Conservation (phyloP, 2,329 filamentous ascomycete species). For the Beauveria bassiana region DNA sequence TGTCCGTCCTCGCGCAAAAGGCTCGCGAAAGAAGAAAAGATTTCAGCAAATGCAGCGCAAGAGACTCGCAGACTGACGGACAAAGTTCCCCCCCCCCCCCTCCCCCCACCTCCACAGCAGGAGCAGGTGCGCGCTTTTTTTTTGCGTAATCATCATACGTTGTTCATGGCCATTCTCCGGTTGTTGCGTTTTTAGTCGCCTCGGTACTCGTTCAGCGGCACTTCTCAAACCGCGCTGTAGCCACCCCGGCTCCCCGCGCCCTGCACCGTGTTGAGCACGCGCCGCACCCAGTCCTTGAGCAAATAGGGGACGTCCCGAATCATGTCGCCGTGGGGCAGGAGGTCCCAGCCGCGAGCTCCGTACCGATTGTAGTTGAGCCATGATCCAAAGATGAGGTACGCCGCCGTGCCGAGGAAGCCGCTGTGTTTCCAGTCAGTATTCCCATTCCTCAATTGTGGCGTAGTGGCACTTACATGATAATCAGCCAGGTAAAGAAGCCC, state of each 20-base stretch:
- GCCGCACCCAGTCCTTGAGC: conserved; percentile 76
- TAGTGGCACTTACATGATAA: conserved; percentile 68
- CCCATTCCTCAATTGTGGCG: too few relatives aligned
- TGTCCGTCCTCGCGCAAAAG: neutral
- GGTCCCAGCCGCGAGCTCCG: conserved; percentile 88
- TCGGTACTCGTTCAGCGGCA: conserved; percentile 6
- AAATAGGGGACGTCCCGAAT: conserved; percentile 90
- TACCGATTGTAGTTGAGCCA: conserved; percentile 99
- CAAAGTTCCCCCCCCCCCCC: neutral
- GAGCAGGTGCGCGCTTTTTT: neutral
- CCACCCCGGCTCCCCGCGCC: conserved; percentile 78
- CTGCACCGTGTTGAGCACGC: conserved; percentile 76
- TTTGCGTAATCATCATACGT: neutral
- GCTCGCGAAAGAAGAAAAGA: neutral
- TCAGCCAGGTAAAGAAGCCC: conserved; percentile 97
- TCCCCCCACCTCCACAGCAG: neutral
- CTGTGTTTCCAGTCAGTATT: conserved; percentile 36
- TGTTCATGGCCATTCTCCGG: neutral
- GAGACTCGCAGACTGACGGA: neutral
- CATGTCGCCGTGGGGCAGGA: conserved; percentile 85
- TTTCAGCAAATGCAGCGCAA: neutral
- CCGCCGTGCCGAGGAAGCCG: conserved; percentile 72
- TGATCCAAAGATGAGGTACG: conserved; percentile 94
- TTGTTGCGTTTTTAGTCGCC: neutral
- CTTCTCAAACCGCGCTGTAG: conserved; percentile 77